phyloP scores from a whole-genome alignment of 805 yeast species.

The Saccharomycopsis fodiens region DNA sequence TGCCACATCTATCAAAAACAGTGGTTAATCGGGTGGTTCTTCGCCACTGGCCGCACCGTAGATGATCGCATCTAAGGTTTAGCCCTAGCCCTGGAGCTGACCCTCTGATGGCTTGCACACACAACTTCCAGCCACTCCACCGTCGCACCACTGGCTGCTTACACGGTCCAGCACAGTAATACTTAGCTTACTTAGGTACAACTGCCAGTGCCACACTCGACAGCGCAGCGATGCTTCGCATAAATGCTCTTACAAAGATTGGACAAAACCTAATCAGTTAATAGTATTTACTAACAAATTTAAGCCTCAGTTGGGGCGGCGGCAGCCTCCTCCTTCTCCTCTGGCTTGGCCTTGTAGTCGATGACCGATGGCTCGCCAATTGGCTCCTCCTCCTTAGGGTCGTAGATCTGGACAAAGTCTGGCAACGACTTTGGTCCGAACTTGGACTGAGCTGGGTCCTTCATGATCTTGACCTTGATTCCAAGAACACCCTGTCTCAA shows the following conservation, averaged over 20 bases:
- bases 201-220: too few species aligned
- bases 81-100: too few species aligned
- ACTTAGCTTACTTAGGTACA: too few species aligned
- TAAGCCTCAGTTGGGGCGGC: conserved; percentile 30
- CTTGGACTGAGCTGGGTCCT: conserved; percentile 87
- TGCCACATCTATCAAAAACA: too few species aligned
- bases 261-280: background rate
- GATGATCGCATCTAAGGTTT: too few species aligned
- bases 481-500: conserved; percentile 99
- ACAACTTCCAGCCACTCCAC: too few species aligned
- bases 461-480: conserved; percentile 99
- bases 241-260: background rate
- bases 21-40: too few species aligned
- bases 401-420: conserved; percentile 86
- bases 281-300: conserved; percentile 18
- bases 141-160: too few species aligned
- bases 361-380: conserved; percentile 76
- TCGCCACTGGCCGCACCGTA: too few species aligned
- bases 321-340: conserved; percentile 31
- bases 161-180: too few species aligned
- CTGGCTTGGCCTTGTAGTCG: conserved; percentile 48
- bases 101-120: too few species aligned
- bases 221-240: too few species aligned
- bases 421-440: conserved; percentile 89
- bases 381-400: conserved; percentile 90